Conservation (phyloP, 2,329 filamentous ascomycete genomes). For the Alternaria metachromatica region DNA sequence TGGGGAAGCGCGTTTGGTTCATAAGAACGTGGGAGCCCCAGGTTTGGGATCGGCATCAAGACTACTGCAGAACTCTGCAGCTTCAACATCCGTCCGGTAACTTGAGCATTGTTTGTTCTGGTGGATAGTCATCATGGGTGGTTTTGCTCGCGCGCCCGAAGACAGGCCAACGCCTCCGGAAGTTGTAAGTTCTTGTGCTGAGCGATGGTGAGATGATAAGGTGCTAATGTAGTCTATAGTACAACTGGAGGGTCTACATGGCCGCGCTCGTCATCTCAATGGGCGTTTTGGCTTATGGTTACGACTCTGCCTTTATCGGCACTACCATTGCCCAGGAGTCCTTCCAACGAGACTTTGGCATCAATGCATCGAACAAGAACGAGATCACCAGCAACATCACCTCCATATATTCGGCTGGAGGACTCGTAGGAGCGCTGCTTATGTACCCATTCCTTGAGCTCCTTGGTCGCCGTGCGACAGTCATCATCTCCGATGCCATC, state of each 20-base stretch:
- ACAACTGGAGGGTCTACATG: constrained; percentile 60
- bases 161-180: constrained; percentile 63
- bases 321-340: constrained; percentile 59
- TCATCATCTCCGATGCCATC: constrained; percentile 55
- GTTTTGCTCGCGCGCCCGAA: constrained; percentile 58
- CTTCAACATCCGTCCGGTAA: neutral
- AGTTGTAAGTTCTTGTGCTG: constrained; percentile 45
- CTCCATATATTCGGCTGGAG: constrained; percentile 57
- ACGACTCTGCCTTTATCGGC: constrained; percentile 63
- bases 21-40: constrained; percentile 29
- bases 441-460: constrained; percentile 54
- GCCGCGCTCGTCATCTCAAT: constrained; percentile 58
- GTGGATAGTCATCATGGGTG: constrained; percentile 35
- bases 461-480: constrained; percentile 59
- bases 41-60: constrained; percentile 25
- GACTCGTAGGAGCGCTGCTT: constrained; percentile 61
- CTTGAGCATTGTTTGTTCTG: neutral
- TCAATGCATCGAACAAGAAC: constrained; percentile 42
- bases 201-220: neutral
- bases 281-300: constrained; percentile 54
- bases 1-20: constrained; percentile 29
- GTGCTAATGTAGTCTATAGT: constrained; percentile 30
- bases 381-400: constrained; percentile 58
- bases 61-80: constrained; percentile 1
- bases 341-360: constrained; percentile 56